Evolutionary conservation across 2,329 filamentous ascomycete genomes (phyloP).

Genomic region (Pseudofabraea citricarpa): DNA sequence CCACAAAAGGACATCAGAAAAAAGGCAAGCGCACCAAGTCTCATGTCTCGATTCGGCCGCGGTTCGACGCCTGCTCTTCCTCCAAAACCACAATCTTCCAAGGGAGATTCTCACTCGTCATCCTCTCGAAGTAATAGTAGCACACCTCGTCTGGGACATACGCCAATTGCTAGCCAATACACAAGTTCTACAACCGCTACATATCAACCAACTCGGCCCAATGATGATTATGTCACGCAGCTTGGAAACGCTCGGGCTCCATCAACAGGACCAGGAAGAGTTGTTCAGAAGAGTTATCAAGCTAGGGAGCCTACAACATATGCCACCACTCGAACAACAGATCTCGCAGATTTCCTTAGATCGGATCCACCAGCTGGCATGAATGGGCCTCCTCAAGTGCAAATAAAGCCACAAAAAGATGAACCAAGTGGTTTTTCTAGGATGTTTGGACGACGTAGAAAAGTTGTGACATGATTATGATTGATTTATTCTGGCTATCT

Average conservation of each 20-base stretch:
- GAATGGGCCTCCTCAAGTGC: neutral
- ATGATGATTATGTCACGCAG: slow-evolving; percentile 16
- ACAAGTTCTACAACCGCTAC: slow-evolving; percentile 47
- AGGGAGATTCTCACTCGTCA: slow-evolving; percentile 23
- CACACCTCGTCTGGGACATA: slow-evolving; percentile 32
- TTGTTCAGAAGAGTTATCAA: slow-evolving; percentile 47
- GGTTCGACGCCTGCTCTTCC: slow-evolving; percentile 28
- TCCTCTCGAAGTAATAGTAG: slow-evolving; percentile 22
- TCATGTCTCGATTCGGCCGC: slow-evolving; percentile 54
- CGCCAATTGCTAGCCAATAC: slow-evolving; percentile 33
- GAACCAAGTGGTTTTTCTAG: slow-evolving; percentile 7
- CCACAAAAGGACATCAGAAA: slow-evolving; percentile 46
- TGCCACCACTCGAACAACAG: slow-evolving; percentile 44
- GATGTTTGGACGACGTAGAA: slow-evolving; percentile 9
- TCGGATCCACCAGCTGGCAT: slow-evolving; percentile 52
- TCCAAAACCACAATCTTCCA: slow-evolving; percentile 26
- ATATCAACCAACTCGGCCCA: slow-evolving; percentile 28
- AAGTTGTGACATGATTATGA: slow-evolving; percentile 1
- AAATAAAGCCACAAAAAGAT: slow-evolving; percentile 1
- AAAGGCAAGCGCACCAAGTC: slow-evolving; percentile 57
- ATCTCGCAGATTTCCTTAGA: slow-evolving; percentile 68
- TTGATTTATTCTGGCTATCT: too few species aligned
- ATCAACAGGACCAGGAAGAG: slow-evolving; percentile 20
- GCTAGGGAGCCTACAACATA: slow-evolving; percentile 22
- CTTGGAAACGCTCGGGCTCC: slow-evolving; percentile 15